A percentile compares a stretch with the other conserved stretches of the same genome.
Conservation (phyloP, 2,329 filamentous ascomycete species). For the Albophoma yamanashiensis region DNA sequence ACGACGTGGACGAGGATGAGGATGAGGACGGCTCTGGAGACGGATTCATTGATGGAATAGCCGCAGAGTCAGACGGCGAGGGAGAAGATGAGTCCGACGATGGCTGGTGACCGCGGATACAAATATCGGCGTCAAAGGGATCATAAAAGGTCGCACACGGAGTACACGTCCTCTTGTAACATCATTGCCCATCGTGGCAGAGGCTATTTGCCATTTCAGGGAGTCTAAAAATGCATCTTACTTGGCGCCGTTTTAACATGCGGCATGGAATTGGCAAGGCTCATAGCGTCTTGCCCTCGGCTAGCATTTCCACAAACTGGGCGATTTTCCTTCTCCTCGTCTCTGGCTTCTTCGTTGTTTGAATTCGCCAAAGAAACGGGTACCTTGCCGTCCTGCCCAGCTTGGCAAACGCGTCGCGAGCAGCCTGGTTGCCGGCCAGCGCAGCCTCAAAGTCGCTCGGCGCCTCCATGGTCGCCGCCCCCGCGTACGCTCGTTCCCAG, state of each 20-base stretch:
- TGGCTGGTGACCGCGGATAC: background rate
- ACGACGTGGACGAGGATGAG: constrained; percentile 3
- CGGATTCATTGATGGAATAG: constrained; percentile 20
- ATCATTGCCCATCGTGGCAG: background rate
- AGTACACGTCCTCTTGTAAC: background rate
- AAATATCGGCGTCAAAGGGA: too few relatives aligned
- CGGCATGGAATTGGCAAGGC: too few relatives aligned
- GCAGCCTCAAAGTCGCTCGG: constrained; percentile 37
- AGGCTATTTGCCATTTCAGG: background rate
- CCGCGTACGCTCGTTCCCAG: constrained; percentile 47
- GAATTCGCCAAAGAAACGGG: constrained; percentile 31
- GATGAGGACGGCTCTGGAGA: constrained; percentile 11
- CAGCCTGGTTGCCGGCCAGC: constrained; percentile 25
- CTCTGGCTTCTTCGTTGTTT: constrained; percentile 27
- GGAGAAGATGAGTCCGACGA: constrained; percentile 6
- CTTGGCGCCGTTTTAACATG: background rate
- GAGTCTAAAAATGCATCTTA: background rate
- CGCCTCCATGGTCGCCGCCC: constrained; percentile 31
- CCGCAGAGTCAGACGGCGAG: constrained; percentile 19
- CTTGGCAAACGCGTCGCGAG: constrained; percentile 25
- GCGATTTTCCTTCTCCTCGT: constrained; percentile 27
- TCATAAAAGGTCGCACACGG: background rate
- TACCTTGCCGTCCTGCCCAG: constrained; percentile 36
- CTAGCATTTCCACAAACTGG: constrained; percentile 27
- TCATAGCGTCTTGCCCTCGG: constrained; percentile 17